Percentiles rank a stretch among this genome's conserved stretches.
These are phyloP conservation scores for Clonostachys rosea DNA, from an alignment of 2,329 filamentous ascomycete species.

Conservation along the genomic window DNA sequence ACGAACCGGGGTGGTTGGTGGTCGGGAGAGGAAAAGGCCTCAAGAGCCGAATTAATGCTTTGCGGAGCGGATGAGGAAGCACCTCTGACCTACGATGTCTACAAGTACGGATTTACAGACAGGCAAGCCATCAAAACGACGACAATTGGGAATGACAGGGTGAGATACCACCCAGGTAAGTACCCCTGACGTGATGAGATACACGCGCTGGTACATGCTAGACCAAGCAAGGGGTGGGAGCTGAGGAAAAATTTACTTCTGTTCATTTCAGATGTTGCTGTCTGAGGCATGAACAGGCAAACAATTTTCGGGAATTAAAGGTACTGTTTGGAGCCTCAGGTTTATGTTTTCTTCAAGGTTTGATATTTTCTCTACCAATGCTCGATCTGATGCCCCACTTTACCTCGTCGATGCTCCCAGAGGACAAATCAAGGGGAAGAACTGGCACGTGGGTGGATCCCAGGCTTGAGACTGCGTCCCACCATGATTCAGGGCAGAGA, in stretches of 20 bases:
- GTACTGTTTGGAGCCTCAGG: neutral
- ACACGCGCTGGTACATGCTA: too few relatives aligned
- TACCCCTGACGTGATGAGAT: too few relatives aligned
- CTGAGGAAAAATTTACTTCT: constrained; percentile 2
- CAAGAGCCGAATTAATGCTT: too few relatives aligned
- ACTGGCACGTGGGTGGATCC: constrained; percentile 6
- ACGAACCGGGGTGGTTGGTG: too few relatives aligned
- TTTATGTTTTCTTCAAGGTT: neutral
- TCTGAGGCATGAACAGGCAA: constrained; percentile 4
- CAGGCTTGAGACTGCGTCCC: neutral
- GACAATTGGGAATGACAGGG: too few relatives aligned
- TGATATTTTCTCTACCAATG: neutral
- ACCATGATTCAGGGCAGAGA: neutral
- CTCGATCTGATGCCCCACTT: constrained; percentile 2
- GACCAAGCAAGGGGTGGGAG: neutral
- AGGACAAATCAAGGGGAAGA: neutral
- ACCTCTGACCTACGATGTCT: too few relatives aligned
- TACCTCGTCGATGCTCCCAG: neutral
- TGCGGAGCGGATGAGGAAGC: too few relatives aligned
- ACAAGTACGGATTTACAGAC: too few relatives aligned
- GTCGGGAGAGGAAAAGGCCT: too few relatives aligned
- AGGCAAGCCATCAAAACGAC: too few relatives aligned
- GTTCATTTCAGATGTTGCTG: constrained; percentile 1
- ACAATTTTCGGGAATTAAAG: too few relatives aligned
- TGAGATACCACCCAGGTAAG: too few relatives aligned